Conservation (phyloP, 805 yeast species). For the Metschnikowia baotianmanensis region DNA sequence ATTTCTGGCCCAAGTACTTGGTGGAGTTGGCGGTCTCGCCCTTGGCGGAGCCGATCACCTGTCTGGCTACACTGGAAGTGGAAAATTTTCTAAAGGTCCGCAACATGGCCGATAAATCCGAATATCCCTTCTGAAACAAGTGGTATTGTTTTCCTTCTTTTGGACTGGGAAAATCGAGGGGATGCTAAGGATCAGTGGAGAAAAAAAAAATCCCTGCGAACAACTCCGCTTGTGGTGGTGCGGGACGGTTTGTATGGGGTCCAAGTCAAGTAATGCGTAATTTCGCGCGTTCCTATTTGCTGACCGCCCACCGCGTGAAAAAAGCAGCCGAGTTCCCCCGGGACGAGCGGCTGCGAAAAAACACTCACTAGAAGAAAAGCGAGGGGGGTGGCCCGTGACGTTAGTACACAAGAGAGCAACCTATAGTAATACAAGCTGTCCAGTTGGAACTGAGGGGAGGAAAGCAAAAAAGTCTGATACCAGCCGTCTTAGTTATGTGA, state of each 20-base stretch:
- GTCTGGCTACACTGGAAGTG: slow-evolving; percentile 26
- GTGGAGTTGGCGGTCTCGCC: slow-evolving; percentile 41
- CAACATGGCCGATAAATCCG: slow-evolving; percentile 12
- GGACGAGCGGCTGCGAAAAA: slow-evolving; percentile 8
- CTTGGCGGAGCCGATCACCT: slow-evolving; percentile 38
- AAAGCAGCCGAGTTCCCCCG: slow-evolving; percentile 13
- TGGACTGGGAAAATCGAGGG: background rate
- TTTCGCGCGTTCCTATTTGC: slow-evolving; percentile 22
- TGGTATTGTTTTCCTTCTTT: background rate
- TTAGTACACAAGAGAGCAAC: background rate
- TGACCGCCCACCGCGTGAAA: slow-evolving; percentile 3
- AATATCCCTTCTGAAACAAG: background rate
- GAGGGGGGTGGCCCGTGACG: too few relatives aligned
- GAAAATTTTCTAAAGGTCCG: slow-evolving; percentile 29
- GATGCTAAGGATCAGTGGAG: slow-evolving; percentile 3
- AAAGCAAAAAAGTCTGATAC: too few relatives aligned
- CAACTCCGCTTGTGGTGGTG: slow-evolving; percentile 2
- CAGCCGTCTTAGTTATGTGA: too few relatives aligned
- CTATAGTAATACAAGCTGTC: too few relatives aligned
- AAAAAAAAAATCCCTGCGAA: slow-evolving; percentile 5
- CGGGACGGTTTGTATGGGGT: slow-evolving; percentile 16
- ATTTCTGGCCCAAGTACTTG: slow-evolving; percentile 55
- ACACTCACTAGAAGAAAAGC: too few relatives aligned
- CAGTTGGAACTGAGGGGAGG: too few relatives aligned
- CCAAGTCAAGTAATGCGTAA: slow-evolving; percentile 17